These are phyloP conservation scores for Fraxinus pennsylvanica DNA, from an alignment of 257 asterid genomes.

Conservation along the genomic window DNA sequence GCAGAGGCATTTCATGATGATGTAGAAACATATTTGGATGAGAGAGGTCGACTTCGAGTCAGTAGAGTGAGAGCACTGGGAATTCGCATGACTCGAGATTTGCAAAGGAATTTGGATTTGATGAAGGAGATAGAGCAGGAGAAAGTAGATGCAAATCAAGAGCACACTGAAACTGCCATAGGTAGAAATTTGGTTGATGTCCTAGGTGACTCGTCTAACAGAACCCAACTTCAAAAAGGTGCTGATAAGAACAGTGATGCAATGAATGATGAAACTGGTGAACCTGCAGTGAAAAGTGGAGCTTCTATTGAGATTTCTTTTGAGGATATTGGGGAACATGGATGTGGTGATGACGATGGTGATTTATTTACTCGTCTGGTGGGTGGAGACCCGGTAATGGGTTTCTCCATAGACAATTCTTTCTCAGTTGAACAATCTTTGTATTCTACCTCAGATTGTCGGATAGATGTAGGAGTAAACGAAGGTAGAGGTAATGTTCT, in stretches of 20 bases:
- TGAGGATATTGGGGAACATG: constrained; percentile 47
- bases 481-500: constrained; percentile 18
- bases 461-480: constrained; percentile 57
- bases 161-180: constrained; percentile 24
- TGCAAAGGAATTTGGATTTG: constrained; percentile 90
- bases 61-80: constrained; percentile 92
- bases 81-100: constrained; percentile 92
- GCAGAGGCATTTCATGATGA: constrained; percentile 51
- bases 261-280: constrained; percentile 30
- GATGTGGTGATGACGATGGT: constrained; percentile 52
- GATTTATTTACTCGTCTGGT: constrained; percentile 70
- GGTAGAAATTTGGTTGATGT: constrained; percentile 31
- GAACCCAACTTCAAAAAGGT: constrained; percentile 32
- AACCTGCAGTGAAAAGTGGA: constrained; percentile 37
- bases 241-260: constrained; percentile 33
- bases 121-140: constrained; percentile 81
- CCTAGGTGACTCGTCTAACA: constrained; percentile 29
- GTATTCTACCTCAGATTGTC: constrained; percentile 54
- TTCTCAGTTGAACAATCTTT: constrained; percentile 33
- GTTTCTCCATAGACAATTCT: constrained; percentile 45
- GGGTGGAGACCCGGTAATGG: constrained; percentile 56
- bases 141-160: constrained; percentile 28
- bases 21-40: constrained; percentile 86
- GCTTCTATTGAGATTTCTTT: constrained; percentile 78
- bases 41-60: constrained; percentile 78